Evolutionary conservation across 257 asterid species (phyloP), one percentile per base, ranked within the genome.

Genomic region (Solanum bulbocastanum): DNA sequence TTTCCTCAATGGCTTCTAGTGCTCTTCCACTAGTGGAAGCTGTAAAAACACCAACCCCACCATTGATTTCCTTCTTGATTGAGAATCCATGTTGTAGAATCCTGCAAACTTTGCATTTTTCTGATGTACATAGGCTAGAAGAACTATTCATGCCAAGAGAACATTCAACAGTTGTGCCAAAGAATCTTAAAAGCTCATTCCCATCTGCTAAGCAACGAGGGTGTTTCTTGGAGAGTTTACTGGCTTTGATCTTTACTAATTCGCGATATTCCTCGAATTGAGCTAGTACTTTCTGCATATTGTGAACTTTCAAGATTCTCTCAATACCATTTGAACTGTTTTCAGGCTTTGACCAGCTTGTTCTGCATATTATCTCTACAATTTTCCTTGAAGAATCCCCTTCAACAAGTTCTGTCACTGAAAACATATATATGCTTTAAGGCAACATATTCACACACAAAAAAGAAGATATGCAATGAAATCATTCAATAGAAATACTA

Each of bases 171-270:
- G 94, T 88, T 3, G 98, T 87, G 25, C 99, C 98, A 65, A 93
- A 93, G 88, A 97, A 97, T 25, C 99, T 88, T 66, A 97, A 90
- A 20, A 96, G 95, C 85, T 97, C 99, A 88, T 97, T 96, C 3
- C 99, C 99, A 52, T 97, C 99, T 4, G 99, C 99, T 12, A 95
- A n/a, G 90, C 99, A 97, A 69, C 99, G 95, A 0, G 99, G 96
- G 42, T 97, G 99, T 68, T 96, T 97, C 87, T 95, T 96, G 3
- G 91, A 52, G 15, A 96, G 93, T 78, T 92, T 95, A 89, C 91
- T 92, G n/a, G 98, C 98, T 86, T 89, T 96, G 88, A 93, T 94
- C 87, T 95, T 96, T 10, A 96, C 99, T 0, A 91, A 30, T 85
- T 96, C 99, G 2, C 99, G 89, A 66, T 95, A 94, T 58, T 95